Evolutionary conservation across 176 grass and related monocot genomes (phyloP), one percentile per base, ranked within the genome.

Genomic region (Ensete glaucum): DNA sequence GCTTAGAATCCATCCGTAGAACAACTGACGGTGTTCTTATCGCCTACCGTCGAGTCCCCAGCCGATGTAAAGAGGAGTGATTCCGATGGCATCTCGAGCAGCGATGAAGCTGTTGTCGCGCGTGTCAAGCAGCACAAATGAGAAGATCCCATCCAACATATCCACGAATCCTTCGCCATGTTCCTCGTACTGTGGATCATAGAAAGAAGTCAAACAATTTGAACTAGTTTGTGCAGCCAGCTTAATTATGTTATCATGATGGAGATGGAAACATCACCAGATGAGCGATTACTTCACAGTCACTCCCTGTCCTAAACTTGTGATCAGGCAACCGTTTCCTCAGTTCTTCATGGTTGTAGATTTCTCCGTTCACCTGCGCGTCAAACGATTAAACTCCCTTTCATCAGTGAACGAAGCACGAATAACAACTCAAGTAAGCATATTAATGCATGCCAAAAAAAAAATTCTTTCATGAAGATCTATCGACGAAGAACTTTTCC

Each of bases 271-370:
- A 11, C 2, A 13, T 14, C 8, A 99, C 96, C 86, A 99, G 83
- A n/a, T 92, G 81, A 66, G 92, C 92, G 82, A 99, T 99, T 71
- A 95, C 88, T 34, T 99, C 96, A 83, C 96, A 95, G 76, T 99
- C 96, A 54, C 96, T 99, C 52, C 96, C 96, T 14, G 91, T 99
- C 75, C 43, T 91, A 85, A 99, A 99, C 72, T 71, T 81, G 78
- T 95, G 88, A 81, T 84, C 63, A 15, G 48, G 48, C 81, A 99
- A 82, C 71, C 82, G 76, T 79, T 99, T 94, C 76, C 88, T 66
- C 54, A 99, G 80, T 48, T 85, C 89, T 78, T 86, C 84, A 86
- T 99, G 91, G 86, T 95, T 99, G 79, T 99, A 99, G 59, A 99
- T 99, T 73, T 98, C 94, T 72, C 88, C 94, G 78, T 97, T 97